Percentiles rank a stretch among this genome's conserved stretches.
Conservation (phyloP, 2,329 filamentous ascomycete species). For the Epicoccum nigrum region DNA sequence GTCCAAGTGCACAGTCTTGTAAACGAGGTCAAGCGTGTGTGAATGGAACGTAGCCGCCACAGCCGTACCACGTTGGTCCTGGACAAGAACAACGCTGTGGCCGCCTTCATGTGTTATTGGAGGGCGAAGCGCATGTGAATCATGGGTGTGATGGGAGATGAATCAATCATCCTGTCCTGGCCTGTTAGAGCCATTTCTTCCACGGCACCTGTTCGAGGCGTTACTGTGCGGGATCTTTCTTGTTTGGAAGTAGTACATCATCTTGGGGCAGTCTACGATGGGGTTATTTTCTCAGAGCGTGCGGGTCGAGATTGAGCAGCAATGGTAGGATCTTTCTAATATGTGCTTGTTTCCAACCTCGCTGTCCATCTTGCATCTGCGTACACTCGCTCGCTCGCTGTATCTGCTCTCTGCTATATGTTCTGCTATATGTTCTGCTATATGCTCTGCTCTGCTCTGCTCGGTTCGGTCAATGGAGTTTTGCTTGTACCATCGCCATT, state of each 20-base stretch:
- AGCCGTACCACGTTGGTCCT: conserved; percentile 36
- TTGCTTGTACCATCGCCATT: conserved; percentile 5
- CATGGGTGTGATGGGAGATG: conserved; percentile 35
- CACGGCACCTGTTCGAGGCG: conserved; percentile 47
- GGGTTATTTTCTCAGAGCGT: conserved; percentile 42
- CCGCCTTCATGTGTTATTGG: conserved; percentile 36
- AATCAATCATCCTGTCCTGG: conserved; percentile 31
- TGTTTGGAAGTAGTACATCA: conserved; percentile 46
- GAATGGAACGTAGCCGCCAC: conserved; percentile 31
- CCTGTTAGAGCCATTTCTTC: conserved; percentile 38
- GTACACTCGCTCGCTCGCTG: conserved; percentile 6
- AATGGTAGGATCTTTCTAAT: conserved; percentile 45
- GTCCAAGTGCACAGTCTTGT: conserved; percentile 84
- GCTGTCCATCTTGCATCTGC: conserved; percentile 5
- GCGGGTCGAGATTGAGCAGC: conserved; percentile 41
- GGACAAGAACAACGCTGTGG: conserved; percentile 41
- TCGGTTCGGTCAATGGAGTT: conserved; percentile 17
- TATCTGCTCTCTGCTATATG: conserved; percentile 4
- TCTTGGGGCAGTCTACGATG: conserved; percentile 49
- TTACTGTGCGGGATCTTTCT: conserved; percentile 47
- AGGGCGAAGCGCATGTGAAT: conserved; percentile 38
- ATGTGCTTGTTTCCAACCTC: conserved; percentile 28
- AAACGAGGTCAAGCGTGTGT: conserved; percentile 56
- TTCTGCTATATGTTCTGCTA: too few relatives aligned
- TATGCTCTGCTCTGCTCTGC: too few relatives aligned